These are phyloP conservation scores for Nicotiana sylvestris DNA, from an alignment of 257 asterid species.

Conservation along the genomic window DNA sequence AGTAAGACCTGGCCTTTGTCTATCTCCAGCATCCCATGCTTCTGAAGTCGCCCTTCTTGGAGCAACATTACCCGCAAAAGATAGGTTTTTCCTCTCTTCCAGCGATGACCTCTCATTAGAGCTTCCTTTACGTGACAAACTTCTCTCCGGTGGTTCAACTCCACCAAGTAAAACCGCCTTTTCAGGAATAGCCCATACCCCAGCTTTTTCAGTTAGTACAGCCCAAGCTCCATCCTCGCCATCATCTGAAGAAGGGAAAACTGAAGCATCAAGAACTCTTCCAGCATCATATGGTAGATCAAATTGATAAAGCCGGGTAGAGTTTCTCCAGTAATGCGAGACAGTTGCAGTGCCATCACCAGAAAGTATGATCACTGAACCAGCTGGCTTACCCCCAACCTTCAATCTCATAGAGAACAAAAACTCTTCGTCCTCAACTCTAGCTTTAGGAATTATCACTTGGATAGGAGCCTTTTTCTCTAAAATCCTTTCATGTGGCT, in stretches of 20 bases:
- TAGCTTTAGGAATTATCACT: conserved; percentile 93
- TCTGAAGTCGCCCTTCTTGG: conserved; percentile 84
- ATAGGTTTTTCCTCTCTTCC: conserved; percentile 58
- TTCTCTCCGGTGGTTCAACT: conserved; percentile 93
- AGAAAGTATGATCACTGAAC: conserved; percentile 80
- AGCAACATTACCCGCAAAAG: conserved; percentile 54
- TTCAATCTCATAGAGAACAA: conserved; percentile 83
- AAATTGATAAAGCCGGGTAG: conserved; percentile 86
- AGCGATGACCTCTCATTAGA: conserved; percentile 62
- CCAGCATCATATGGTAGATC: conserved; percentile 95
- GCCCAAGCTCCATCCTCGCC: conserved; percentile 87
- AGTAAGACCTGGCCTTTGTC: conserved; percentile 51
- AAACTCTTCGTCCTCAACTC: conserved; percentile 83
- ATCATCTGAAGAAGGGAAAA: conserved; percentile 68
- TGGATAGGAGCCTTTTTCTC: conserved; percentile 82
- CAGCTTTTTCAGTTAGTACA: conserved; percentile 93
- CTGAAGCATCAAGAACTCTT: conserved; percentile 88
- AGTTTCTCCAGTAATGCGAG: conserved; percentile 79
- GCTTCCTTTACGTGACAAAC: conserved; percentile 91
- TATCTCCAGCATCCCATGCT: conserved; percentile 77
- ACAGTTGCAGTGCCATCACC: conserved; percentile 99
- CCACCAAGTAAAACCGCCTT: conserved; percentile 87
- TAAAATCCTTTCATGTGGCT: conserved; percentile 60
- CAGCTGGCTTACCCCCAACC: conserved; percentile 89
- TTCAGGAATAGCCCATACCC: conserved; percentile 97